Base-by-base conservation (phyloP, 306 rosid species). In the Dalbergia oliveri region DNA sequence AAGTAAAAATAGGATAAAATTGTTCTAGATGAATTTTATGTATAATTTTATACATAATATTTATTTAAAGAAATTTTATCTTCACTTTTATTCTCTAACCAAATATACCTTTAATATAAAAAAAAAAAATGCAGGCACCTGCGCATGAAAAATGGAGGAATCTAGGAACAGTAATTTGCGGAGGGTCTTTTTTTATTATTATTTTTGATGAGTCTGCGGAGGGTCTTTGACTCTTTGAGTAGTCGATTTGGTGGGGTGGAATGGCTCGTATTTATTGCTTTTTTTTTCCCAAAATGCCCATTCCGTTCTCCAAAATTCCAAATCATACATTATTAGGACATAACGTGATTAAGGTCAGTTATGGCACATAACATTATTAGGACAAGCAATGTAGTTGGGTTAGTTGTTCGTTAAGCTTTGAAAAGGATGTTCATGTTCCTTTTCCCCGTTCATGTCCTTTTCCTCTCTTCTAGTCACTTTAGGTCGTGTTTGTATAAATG, bases 361-460 rank as follows among this genome's bases (percentile, higher is more conserved):
- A 37, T 0, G 41, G 41, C 41, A 37, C 41, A 4, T 5, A 37
- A 37, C 70, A 39, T 37, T 16, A 33, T 65, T 65, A 8, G 19
- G 69, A 63, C 47, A 63, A 63, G 33, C 21, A 63, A 63, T 63
- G 21, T 66, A 15, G 66, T 60, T 34, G 39, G 66, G 37, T 60
- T 60, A 26, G 39, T 11, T 61, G 26, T 56, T 56, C 31, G 62
- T 56, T 56, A 53, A 6, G 10, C 59, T 16, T 47, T 47, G 53
- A 11, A 47, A 47, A 47, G 4, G 53, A 47, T 11, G 53, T 47
- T 3, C 53, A 47, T 2, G 53, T 47, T 47, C 5, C 53, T 11
- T 47, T 47, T 4, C 51, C 14, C 51, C 10, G 51, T 47, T 47
- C 51, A 54, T 15, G 23, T 54, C 18, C 60, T n/a, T n/a, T 21